Conservation (phyloP, 106 monocot genomes). For the Allium cepa region DNA sequence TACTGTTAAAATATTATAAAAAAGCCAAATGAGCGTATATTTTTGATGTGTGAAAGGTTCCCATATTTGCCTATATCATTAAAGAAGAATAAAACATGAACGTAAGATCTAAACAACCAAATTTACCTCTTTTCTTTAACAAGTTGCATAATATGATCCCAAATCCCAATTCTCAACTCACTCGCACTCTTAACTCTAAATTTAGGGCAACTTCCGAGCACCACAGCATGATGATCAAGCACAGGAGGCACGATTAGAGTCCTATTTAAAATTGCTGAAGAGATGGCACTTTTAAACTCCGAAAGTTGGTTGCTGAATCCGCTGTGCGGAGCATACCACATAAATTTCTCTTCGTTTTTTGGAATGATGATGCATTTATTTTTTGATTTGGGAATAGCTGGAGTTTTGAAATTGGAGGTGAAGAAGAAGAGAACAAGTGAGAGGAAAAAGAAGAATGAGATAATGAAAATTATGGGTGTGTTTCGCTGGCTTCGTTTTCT, state of each 20-base stretch:
- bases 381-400: conserved; percentile 6
- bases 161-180: conserved; percentile 45
- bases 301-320: conserved; percentile 96
- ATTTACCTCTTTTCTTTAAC: conserved; percentile 50
- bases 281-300: conserved; percentile 70
- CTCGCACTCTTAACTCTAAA: conserved; percentile 60
- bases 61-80: no score
- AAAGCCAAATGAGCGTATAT: no score
- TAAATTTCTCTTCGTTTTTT: conserved; percentile 27
- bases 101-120: no score
- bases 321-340: conserved; percentile 93
- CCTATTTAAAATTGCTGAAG: conserved; percentile 77
- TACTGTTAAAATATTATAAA: no score
- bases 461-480: conserved; percentile 13
- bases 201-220: conserved; percentile 94
- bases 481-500: conserved; percentile 27
- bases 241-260: conserved; percentile 85
- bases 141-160: conserved; percentile 77
- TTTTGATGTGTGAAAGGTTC: no score
- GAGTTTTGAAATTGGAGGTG: conserved; percentile 17
- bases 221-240: conserved; percentile 94
- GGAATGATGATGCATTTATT: conserved; percentile 7
- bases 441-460: conserved; percentile 21
- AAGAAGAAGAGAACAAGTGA: conserved; percentile 20
- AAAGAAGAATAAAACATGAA: background rate